A percentile compares a stretch with the other conserved stretches of the same genome.
Conservation (phyloP, 1,284 basidiomycete species). For the Ceratorhiza oryzae-sativae region DNA sequence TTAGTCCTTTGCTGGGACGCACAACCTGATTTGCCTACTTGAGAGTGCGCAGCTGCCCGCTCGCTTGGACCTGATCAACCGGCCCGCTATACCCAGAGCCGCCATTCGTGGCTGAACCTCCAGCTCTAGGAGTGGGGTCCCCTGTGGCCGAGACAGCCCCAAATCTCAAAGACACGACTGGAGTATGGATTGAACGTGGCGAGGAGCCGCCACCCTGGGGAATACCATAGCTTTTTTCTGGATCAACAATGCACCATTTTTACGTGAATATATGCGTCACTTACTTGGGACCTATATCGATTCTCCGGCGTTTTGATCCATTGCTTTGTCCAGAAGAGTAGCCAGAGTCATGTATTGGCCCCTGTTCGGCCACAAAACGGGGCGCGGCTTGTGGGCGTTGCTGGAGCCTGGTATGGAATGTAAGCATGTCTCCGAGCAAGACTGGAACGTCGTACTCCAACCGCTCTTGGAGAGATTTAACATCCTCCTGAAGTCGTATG, state of each 20-base stretch:
- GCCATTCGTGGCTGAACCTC: background rate
- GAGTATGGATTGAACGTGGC: constrained; percentile 12
- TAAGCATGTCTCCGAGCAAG: background rate
- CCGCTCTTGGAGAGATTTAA: constrained; percentile 33
- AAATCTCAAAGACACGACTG: background rate
- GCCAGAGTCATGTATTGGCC: constrained; percentile 6
- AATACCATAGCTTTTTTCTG: background rate
- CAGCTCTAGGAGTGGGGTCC: background rate
- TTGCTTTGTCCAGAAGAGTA: constrained; percentile 16
- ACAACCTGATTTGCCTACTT: background rate
- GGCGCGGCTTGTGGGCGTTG: background rate
- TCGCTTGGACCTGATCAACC: background rate
- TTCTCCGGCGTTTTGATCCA: constrained; percentile 13
- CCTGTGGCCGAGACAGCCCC: background rate
- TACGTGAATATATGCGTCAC: constrained; percentile 30
- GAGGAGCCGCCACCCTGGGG: constrained; percentile 12
- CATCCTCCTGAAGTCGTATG: constrained; percentile 55
- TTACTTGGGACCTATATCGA: constrained; percentile 17
- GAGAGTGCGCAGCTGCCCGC: background rate
- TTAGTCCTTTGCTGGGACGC: background rate
- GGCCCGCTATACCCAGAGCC: background rate
- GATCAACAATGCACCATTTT: background rate
- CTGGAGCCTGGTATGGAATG: background rate
- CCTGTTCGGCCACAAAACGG: background rate
- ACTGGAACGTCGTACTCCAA: constrained; percentile 22